Conservation (phyloP, 805 yeast species). For the Ascoidea tarda region DNA sequence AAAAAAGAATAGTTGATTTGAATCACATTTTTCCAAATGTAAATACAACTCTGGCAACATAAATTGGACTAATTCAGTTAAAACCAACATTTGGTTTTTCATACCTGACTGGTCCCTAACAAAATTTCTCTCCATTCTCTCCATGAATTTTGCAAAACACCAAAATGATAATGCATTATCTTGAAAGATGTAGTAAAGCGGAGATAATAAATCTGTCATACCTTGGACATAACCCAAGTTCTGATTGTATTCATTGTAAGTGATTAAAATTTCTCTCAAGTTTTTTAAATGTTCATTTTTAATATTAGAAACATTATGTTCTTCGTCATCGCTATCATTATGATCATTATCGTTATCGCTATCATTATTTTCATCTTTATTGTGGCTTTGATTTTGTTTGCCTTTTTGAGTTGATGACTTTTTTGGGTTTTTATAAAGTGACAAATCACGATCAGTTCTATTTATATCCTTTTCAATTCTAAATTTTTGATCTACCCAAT, state of each 20-base stretch:
- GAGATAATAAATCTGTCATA: conserved; percentile 88
- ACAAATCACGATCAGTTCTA: conserved; percentile 74
- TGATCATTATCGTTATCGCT: conserved; percentile 19
- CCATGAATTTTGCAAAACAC: conserved; percentile 83
- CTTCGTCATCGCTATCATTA: conserved; percentile 24
- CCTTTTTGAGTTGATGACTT: conserved; percentile 12
- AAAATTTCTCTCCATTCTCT: conserved; percentile 89
- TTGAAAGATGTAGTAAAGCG: conserved; percentile 48
- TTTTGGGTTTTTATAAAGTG: conserved; percentile 40
- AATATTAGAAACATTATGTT: conserved; percentile 49
- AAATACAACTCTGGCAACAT: conserved; percentile 77
- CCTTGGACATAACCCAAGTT: conserved; percentile 96
- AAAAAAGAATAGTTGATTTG: conserved; percentile 82
- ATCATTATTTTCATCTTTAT: conserved; percentile 21
- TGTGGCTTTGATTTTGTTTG: conserved; percentile 2
- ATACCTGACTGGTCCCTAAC: conserved; percentile 87
- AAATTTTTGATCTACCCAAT: conserved; percentile 80
- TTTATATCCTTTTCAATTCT: conserved; percentile 90
- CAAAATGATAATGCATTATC: conserved; percentile 80
- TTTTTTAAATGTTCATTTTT: conserved; percentile 60
- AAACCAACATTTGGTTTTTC: conserved; percentile 71
- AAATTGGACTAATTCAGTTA: conserved; percentile 77
- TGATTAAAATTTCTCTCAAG: conserved; percentile 65
- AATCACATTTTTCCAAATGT: conserved; percentile 78
- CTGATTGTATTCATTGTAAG: conserved; percentile 73